Percentiles rank a stretch among this genome's conserved stretches.
Conservation (phyloP, 305 asterid genomes). For the Caryopteris hybrid region DNA sequence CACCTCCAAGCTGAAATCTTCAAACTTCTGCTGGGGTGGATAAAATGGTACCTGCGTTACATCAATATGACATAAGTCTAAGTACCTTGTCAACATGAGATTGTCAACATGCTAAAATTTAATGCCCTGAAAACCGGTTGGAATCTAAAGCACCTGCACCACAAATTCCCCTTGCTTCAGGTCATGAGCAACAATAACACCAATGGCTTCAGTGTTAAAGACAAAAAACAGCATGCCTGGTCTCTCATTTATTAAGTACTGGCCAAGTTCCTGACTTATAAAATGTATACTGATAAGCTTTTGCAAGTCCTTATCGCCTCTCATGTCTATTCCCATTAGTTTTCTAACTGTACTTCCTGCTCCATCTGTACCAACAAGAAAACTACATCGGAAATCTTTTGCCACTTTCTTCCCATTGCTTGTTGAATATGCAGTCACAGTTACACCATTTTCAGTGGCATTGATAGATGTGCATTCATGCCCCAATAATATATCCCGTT, state of each 20-base stretch:
- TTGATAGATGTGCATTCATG: slow-evolving; percentile 66
- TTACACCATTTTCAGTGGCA: slow-evolving; percentile 37
- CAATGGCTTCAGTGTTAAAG: slow-evolving; percentile 75
- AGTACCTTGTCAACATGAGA: not conserved
- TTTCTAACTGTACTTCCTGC: slow-evolving; percentile 76
- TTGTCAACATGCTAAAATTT: not conserved
- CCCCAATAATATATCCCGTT: slow-evolving; percentile 58
- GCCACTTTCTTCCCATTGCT: slow-evolving; percentile 42
- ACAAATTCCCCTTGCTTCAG: slow-evolving; percentile 87
- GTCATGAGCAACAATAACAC: slow-evolving; percentile 95
- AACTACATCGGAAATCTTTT: slow-evolving; percentile 52
- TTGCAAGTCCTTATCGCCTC: slow-evolving; percentile 70
- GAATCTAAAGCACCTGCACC: slow-evolving; percentile 59
- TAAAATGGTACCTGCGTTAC: slow-evolving; percentile 73
- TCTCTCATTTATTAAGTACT: slow-evolving; percentile 69
- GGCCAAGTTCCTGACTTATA: slow-evolving; percentile 69
- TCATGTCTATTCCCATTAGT: slow-evolving; percentile 63
- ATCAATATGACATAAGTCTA: slow-evolving; percentile 5
- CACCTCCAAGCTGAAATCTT: slow-evolving; percentile 73
- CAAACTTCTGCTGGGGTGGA: slow-evolving; percentile 86
- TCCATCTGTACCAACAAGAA: slow-evolving; percentile 88
- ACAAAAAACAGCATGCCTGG: slow-evolving; percentile 94
- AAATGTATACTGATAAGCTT: slow-evolving; percentile 90
- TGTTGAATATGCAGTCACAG: slow-evolving; percentile 44
- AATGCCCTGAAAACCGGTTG: not conserved